Evolutionary conservation across 2,329 filamentous ascomycete species (phyloP).

Genomic region (Plectosphaerella plurivora): DNA sequence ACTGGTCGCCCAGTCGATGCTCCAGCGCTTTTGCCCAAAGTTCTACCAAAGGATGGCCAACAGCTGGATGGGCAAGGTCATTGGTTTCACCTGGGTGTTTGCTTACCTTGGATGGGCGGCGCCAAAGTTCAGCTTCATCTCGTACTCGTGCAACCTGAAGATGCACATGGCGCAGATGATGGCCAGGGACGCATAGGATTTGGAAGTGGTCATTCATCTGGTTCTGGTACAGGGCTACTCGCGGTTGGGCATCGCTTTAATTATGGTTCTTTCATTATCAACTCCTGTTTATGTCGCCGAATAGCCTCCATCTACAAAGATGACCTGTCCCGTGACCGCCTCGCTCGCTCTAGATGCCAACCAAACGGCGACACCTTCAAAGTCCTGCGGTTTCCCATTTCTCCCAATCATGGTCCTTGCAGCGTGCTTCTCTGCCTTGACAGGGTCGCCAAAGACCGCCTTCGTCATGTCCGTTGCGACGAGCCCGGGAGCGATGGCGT

Average conservation of each 20-base stretch:
- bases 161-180: not conserved
- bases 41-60: conserved; percentile 3
- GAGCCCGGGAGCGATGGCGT: conserved; percentile 25
- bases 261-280: too few relatives aligned
- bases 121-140: not conserved
- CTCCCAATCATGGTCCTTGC: conserved; percentile 22
- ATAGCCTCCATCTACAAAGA: conserved; percentile 29
- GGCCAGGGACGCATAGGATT: not conserved
- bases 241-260: too few relatives aligned
- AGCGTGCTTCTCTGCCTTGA: conserved; percentile 17
- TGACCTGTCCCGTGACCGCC: conserved; percentile 25
- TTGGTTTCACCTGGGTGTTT: conserved; percentile 6
- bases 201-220: too few relatives aligned
- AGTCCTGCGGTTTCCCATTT: conserved; percentile 24
- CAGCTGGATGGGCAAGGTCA: conserved; percentile 1
- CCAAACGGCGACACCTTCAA: conserved; percentile 23
- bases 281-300: conserved; percentile 17
- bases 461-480: conserved; percentile 22
- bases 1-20: not conserved
- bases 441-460: conserved; percentile 15
- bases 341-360: conserved; percentile 23
- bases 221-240: too few relatives aligned
- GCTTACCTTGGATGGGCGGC: conserved; percentile 4
- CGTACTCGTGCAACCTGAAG: not conserved
- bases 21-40: not conserved